Evolutionary conservation across 805 yeast species (phyloP).

Genomic region (Pichia phayaonensis): DNA sequence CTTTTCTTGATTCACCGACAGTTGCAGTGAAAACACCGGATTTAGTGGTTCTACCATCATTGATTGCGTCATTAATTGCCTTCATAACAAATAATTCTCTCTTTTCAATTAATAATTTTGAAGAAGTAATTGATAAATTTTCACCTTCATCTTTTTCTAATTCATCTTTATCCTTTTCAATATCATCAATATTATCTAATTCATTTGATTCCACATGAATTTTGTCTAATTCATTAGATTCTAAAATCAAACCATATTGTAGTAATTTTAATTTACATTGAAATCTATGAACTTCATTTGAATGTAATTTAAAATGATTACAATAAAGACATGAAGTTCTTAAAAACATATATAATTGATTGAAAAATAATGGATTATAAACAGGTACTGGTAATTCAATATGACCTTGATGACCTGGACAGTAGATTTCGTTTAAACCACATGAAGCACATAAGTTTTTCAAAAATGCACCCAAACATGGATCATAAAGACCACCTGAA

Average conservation of each 20-base stretch:
- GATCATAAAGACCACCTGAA: slow-evolving; percentile 86
- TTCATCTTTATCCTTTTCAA: slow-evolving; percentile 24
- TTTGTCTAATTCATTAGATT: slow-evolving; percentile 65
- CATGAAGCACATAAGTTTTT: slow-evolving; percentile 89
- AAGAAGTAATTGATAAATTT: slow-evolving; percentile 17
- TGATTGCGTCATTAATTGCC: slow-evolving; percentile 65
- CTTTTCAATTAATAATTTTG: slow-evolving; percentile 40
- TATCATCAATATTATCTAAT: slow-evolving; percentile 36
- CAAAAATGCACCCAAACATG: slow-evolving; percentile 91
- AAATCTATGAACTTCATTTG: slow-evolving; percentile 63
- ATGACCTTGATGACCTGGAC: slow-evolving; percentile 99
- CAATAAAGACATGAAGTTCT: slow-evolving; percentile 86
- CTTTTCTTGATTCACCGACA: slow-evolving; percentile 81
- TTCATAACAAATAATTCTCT: slow-evolving; percentile 65
- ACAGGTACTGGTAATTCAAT: slow-evolving; percentile 94
- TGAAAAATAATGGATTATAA: slow-evolving; percentile 90
- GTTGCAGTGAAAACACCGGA: slow-evolving; percentile 76
- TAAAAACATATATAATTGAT: slow-evolving; percentile 77
- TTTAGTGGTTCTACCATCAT: slow-evolving; percentile 63
- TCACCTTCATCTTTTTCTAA: slow-evolving; percentile 15
- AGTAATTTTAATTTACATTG: slow-evolving; percentile 73
- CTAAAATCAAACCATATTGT: slow-evolving; percentile 83
- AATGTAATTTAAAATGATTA: slow-evolving; percentile 69
- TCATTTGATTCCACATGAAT: slow-evolving; percentile 32
- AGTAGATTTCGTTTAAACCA: slow-evolving; percentile 86